Evolutionary conservation across 208 protist species (phyloP).

Genomic region (Angomonas desouzai): DNA sequence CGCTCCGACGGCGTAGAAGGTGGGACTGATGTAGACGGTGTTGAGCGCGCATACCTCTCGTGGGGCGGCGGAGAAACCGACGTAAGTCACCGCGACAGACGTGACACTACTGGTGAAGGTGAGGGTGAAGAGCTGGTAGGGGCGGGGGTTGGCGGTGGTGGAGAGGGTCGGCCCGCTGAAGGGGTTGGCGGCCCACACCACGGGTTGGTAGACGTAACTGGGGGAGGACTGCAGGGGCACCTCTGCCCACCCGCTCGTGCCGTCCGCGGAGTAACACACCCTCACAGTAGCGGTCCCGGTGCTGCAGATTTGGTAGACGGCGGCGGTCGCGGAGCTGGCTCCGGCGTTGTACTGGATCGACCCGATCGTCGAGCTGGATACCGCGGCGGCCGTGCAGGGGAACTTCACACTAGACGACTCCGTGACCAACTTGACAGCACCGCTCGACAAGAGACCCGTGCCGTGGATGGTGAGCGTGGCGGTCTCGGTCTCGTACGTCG

Average conservation of each 20-base stretch:
- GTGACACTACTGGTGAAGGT: slow-evolving; percentile 40
- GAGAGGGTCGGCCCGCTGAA: slow-evolving; percentile 43
- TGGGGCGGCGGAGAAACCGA: slow-evolving; percentile 55
- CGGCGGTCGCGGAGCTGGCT: slow-evolving; percentile 35
- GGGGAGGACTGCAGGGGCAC: slow-evolving; percentile 53
- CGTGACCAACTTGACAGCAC: slow-evolving; percentile 57
- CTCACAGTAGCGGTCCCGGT: slow-evolving; percentile 35
- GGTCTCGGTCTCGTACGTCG: slow-evolving; percentile 60
- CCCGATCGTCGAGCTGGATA: slow-evolving; percentile 34
- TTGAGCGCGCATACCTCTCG: slow-evolving; percentile 35
- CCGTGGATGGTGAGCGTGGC: slow-evolving; percentile 43
- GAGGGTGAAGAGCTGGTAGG: slow-evolving; percentile 73
- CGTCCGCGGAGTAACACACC: slow-evolving; percentile 67
- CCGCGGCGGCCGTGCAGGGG: slow-evolving; percentile 45
- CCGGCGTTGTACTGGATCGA: slow-evolving; percentile 24
- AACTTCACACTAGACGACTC: slow-evolving; percentile 30
- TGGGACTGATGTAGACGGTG: slow-evolving; percentile 43
- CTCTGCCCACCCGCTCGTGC: slow-evolving; percentile 57
- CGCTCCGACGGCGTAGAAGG: slow-evolving; percentile 35
- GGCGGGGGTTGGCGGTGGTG: slow-evolving; percentile 29
- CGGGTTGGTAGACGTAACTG: slow-evolving; percentile 49
- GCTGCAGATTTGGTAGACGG: slow-evolving; percentile 63
- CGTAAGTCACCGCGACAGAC: slow-evolving; percentile 28
- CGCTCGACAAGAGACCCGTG: slow-evolving; percentile 27
- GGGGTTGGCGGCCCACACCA: slow-evolving; percentile 33